Evolutionary conservation across 805 yeast genomes (phyloP), one percentile per base, ranked within the genome.

Genomic region (Lipomyces starkeyi): DNA sequence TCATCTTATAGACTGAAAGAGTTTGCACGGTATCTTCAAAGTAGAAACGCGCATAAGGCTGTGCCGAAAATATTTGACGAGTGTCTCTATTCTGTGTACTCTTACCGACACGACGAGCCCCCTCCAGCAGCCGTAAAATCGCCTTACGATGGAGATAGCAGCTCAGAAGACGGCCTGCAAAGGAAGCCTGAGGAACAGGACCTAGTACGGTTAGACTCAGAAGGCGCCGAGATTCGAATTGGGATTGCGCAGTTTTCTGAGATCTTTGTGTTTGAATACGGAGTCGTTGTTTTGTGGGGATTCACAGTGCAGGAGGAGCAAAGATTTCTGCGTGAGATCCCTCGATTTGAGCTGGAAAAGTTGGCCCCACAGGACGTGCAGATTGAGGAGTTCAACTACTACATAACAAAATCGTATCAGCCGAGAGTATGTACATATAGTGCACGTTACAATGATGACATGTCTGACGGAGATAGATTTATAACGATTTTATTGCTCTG

Each of bases 261-360:
- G 76, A 82, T 93, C 8, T 95, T 93, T 76, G 82, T 95, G 7
- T 95, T 95, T 80, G 97, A 93, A 75, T 95, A 95, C 78, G 99
- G 99, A 25, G 99, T 95, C n/a, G 88, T 92, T 40, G 97, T 95
- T 1, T 80, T 95, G 82, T 95, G 99, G 99, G 99, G 99, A 0
- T 95, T 91, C 75, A 86, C 92, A 1, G 84, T 87, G 63, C 84
- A 87, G 63, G 98, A 95, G 78, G 99, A 95, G 76, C 82, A 83
- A 63, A 87, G 92, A 61, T 91, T 95, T 73, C 80, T 95, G 64
- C 85, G 84, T 61, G 98, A 94, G 75, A 80, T 95, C 73, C 97
- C 94, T n/a, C 87, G 86, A 69, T 95, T 93, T 78, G 99, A 82
- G 71, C 89, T 87, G 75, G 99, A 95, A 76, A 95, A 95, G 78